Percentiles rank a stretch among this genome's conserved stretches.
Conservation (phyloP, 371 early-diverging fungal genomes). For the Homolaphlyctis polyrhiza region DNA sequence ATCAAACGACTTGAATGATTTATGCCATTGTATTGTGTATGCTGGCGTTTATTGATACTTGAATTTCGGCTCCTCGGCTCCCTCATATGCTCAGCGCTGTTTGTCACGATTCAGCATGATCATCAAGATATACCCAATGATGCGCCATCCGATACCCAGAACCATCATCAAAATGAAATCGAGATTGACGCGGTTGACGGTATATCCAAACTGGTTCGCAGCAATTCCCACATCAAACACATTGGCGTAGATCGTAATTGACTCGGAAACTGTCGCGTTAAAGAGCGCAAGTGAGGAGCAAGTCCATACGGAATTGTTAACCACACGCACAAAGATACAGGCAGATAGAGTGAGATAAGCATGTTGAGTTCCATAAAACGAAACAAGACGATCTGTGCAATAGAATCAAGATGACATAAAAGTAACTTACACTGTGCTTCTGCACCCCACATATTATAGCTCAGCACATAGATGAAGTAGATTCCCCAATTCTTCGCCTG, state of each 20-base stretch:
- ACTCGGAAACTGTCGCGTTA: conserved; percentile 9
- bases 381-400: too few species aligned
- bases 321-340: too few species aligned
- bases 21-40: too few species aligned
- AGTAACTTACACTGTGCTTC: conserved; percentile 24
- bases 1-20: too few species aligned
- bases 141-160: conserved; percentile 23
- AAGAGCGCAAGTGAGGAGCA: too few species aligned
- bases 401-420: too few species aligned
- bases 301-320: too few species aligned
- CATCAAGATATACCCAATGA: conserved; percentile 30
- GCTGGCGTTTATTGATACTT: too few species aligned
- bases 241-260: conserved; percentile 16
- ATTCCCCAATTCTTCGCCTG: conserved; percentile 33
- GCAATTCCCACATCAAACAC: conserved; percentile 22
- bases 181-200: conserved; percentile 12
- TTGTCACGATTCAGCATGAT: conserved; percentile 33
- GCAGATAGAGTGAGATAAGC: too few species aligned
- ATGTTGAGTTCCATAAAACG: too few species aligned
- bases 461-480: conserved; percentile 34
- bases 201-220: conserved; percentile 26
- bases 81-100: conserved; percentile 32
- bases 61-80: too few species aligned
- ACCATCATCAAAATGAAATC: conserved; percentile 26
- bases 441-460: conserved; percentile 38